Evolutionary conservation across 1,284 basidiomycete species (phyloP).

Genomic region (Cronartium quercuum): DNA sequence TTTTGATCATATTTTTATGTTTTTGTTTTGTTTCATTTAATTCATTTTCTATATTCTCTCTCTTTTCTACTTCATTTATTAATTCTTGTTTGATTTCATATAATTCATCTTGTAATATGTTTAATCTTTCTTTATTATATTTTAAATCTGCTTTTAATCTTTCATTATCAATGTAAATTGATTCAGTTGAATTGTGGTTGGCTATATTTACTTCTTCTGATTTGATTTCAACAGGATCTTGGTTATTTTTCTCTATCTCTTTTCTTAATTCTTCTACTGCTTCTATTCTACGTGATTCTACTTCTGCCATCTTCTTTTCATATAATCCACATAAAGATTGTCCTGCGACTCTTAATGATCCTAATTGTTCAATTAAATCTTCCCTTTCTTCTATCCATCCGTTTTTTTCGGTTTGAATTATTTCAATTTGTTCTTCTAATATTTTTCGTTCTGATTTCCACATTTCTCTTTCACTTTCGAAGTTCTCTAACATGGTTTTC

Average conservation of each 20-base stretch:
- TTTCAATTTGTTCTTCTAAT: background rate
- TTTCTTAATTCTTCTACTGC: background rate
- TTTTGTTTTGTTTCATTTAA: background rate
- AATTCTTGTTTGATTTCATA: slow-evolving; percentile 25
- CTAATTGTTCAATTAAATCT: background rate
- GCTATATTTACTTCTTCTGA: background rate
- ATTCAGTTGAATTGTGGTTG: background rate
- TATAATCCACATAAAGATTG: slow-evolving; percentile 21
- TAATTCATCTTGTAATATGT: slow-evolving; percentile 10
- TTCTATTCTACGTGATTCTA: background rate
- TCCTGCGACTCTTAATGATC: slow-evolving; percentile 15
- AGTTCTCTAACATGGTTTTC: background rate
- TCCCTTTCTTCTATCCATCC: background rate
- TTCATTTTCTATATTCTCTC: background rate
- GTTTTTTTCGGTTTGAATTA: background rate
- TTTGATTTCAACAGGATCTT: background rate
- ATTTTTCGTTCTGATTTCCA: background rate
- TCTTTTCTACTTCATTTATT: background rate
- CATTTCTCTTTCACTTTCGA: background rate
- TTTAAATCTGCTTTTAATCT: slow-evolving; percentile 27
- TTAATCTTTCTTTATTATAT: slow-evolving; percentile 15
- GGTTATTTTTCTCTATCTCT: background rate
- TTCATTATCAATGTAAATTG: slow-evolving; percentile 28
- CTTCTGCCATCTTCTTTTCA: slow-evolving; percentile 10
- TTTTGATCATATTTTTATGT: background rate